Evolutionary conservation across 2,329 filamentous ascomycete genomes (phyloP).

Genomic region (Trichocomaceae sp.): DNA sequence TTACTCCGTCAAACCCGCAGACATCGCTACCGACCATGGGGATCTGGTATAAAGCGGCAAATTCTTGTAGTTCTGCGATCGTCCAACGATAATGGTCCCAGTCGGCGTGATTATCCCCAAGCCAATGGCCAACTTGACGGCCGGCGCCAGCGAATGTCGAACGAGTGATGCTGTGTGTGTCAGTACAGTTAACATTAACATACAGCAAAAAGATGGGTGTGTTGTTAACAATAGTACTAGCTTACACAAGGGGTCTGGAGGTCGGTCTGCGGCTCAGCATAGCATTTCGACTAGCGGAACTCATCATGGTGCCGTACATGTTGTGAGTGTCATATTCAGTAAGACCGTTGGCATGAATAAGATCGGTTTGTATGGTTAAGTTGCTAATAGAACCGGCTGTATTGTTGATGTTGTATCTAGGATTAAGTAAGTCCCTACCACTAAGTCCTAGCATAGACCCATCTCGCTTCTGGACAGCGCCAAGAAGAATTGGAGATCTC

Average conservation of each 20-base stretch:
- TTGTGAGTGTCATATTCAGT: constrained; percentile 72
- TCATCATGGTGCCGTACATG: constrained; percentile 72
- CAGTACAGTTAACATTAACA: not conserved
- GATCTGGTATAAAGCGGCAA: constrained; percentile 60
- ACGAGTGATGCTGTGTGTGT: constrained; percentile 55
- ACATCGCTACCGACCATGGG: constrained; percentile 67
- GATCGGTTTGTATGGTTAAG: constrained; percentile 59
- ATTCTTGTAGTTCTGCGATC: constrained; percentile 55
- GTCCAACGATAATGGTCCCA: constrained; percentile 56
- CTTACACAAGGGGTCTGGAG: constrained; percentile 55
- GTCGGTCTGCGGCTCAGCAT: constrained; percentile 60
- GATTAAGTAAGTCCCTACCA: constrained; percentile 56
- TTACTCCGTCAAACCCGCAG: constrained; percentile 66
- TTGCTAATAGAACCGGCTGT: constrained; percentile 47
- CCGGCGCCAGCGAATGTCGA: constrained; percentile 71
- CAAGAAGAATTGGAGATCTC: not conserved
- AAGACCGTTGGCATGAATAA: constrained; percentile 59
- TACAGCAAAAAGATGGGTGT: too few relatives aligned
- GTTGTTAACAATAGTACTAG: too few relatives aligned
- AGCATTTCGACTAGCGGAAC: constrained; percentile 54
- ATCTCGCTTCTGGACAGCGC: constrained; percentile 11
- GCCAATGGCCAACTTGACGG: constrained; percentile 51
- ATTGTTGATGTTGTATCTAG: constrained; percentile 61
- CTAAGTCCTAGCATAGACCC: constrained; percentile 52
- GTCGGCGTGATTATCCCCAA: constrained; percentile 54